Conservation (phyloP, 2,329 filamentous ascomycete species). For the Calonectria crousiana region DNA sequence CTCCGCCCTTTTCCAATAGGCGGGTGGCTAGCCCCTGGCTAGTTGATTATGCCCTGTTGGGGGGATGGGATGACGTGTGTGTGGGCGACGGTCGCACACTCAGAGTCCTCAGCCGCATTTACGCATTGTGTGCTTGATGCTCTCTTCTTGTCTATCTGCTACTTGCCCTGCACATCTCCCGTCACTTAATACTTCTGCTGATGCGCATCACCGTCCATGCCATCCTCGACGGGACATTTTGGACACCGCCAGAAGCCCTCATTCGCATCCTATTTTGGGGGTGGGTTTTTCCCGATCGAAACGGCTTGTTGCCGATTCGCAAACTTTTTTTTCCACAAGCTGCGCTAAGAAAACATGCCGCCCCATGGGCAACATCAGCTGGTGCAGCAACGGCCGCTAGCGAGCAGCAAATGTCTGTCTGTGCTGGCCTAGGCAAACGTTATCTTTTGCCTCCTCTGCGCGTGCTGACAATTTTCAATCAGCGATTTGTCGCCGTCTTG, state of each 20-base stretch:
- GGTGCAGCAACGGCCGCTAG: neutral
- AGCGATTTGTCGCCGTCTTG: neutral
- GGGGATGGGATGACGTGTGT: neutral
- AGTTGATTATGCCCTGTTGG: neutral
- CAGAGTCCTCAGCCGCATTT: neutral
- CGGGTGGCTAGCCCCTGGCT: neutral
- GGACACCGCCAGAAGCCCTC: neutral
- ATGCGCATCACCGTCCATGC: neutral
- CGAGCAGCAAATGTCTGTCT: neutral
- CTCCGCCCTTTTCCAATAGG: constrained; percentile 7
- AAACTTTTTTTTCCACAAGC: neutral
- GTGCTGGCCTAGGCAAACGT: neutral
- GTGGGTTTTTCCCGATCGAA: neutral
- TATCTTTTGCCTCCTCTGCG: neutral
- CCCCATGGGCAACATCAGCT: neutral
- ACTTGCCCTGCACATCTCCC: neutral
- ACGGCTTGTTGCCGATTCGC: neutral
- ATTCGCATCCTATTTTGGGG: neutral
- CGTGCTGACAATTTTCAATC: neutral
- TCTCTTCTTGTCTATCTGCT: neutral
- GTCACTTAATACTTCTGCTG: neutral
- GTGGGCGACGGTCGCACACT: neutral
- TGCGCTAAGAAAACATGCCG: neutral
- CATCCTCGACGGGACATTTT: no score
- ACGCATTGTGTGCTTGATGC: neutral